A percentile compares a stretch with the other conserved stretches of the same genome.
These are phyloP conservation scores for Gnomoniopsis sp. DNA, from an alignment of 2,329 filamentous ascomycete genomes.

Conservation along the genomic window DNA sequence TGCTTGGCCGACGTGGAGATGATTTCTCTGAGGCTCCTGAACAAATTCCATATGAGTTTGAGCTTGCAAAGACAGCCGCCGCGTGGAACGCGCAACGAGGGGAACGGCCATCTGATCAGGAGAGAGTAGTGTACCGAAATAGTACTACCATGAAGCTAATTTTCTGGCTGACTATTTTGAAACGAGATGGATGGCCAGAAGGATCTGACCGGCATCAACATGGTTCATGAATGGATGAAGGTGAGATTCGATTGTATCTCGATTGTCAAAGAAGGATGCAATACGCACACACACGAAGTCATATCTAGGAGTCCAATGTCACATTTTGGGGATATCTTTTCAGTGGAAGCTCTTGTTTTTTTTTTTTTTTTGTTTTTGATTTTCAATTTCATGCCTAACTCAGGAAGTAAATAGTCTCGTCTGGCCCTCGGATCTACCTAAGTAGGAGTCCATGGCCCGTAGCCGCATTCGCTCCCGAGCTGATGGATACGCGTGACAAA, in stretches of 20 bases:
- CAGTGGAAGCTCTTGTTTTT: too few species aligned
- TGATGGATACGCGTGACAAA: not conserved
- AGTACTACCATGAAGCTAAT: not conserved
- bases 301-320: not conserved
- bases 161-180: not conserved
- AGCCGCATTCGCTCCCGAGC: not conserved
- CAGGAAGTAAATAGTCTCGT: too few species aligned
- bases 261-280: not conserved
- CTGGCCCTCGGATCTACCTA: not conserved
- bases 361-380: too few species aligned
- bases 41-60: not conserved
- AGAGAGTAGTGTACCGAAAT: not conserved
- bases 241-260: not conserved
- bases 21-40: not conserved
- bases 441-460: not conserved
- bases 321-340: not conserved
- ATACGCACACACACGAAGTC: not conserved
- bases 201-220: not conserved
- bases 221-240: not conserved
- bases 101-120: not conserved
- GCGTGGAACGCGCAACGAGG: too few species aligned
- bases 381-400: too few species aligned
- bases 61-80: not conserved
- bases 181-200: not conserved
- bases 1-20: not conserved